Evolutionary conservation across 2,329 filamentous ascomycete genomes (phyloP).

Genomic region (Hypoxylon sp.): DNA sequence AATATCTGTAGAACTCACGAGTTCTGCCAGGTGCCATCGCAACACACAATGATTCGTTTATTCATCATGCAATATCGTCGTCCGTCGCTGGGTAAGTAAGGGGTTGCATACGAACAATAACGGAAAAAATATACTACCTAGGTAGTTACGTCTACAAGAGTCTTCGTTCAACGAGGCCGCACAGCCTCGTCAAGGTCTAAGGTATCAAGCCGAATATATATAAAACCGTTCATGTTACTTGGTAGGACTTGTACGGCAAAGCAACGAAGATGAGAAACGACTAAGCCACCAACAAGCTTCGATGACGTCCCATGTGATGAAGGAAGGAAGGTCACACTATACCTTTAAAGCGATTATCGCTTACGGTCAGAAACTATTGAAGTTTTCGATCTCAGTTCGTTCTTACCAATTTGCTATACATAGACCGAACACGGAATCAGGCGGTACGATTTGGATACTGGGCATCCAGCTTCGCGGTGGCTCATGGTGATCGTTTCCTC

Average conservation of each 20-base stretch:
- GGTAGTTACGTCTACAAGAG: not conserved
- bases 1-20: slow-evolving; percentile 51
- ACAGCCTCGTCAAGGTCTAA: slow-evolving; percentile 4
- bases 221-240: slow-evolving; percentile 2
- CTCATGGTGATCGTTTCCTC: not conserved
- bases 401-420: slow-evolving; percentile 19
- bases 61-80: slow-evolving; percentile 35
- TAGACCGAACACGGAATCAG: not conserved
- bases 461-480: not conserved
- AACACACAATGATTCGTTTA: slow-evolving; percentile 68
- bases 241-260: slow-evolving; percentile 1
- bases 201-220: slow-evolving; percentile 14
- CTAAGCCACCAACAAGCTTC: slow-evolving; percentile 26
- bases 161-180: not conserved
- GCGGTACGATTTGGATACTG: not conserved
- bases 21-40: slow-evolving; percentile 70
- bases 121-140: slow-evolving; percentile 16
- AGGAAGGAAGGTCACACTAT: slow-evolving; percentile 21
- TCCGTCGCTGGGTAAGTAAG: not conserved
- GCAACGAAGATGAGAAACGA: slow-evolving; percentile 1
- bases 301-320: slow-evolving; percentile 24
- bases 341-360: slow-evolving; percentile 12
- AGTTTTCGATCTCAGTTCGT: not conserved
- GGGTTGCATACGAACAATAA: not conserved
- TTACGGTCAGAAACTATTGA: slow-evolving; percentile 8